Base-by-base conservation (phyloP, 2,329 filamentous ascomycete genomes). In the Phoma sp. region DNA sequence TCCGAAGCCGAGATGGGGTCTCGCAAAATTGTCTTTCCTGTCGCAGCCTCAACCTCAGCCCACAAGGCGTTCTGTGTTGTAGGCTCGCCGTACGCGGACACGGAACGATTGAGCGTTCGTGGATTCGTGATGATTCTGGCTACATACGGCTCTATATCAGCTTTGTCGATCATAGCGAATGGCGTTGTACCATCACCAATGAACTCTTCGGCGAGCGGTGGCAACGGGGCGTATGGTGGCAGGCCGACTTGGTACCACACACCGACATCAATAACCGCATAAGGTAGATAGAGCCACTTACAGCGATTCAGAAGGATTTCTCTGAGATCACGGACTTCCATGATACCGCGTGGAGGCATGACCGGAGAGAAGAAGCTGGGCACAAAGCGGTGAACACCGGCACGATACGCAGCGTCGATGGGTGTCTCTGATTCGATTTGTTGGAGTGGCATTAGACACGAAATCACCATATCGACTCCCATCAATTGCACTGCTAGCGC, bases 231-330 rank as follows among this genome's bases (percentile, higher is more conserved):
- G 11, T 75, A 79, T 18, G 77, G 75, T 8, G 78, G 79, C 49
- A 79, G 73, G 5, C 73, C 71, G 30, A 80, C 61, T 59, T 84
- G 81, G 61, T 82, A 82, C 83, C 83, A 85, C 75, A 77, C 83
- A 22, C 83, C 83, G 13, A 83, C 77, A 57, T 85, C 83, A 41
- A 85, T 78, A 60, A 82, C 71, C 10, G 83, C 85, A 68, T 80
- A 85, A 0, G 81, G 80, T 1, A 85, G 36, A 7, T 36, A n/a
- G 33, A 18, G 10, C 6, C 33, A 7, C 5, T 36, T 36, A 30
- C 2, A 30, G 7, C 29, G 7, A 30, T 30, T 3, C 7, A 30
- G 29, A 11, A 30, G 11, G 7, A 2, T 11, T 30, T 30, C 29
- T 30, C 11, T 30, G 7, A 11, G 7, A 30, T 30, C 29, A 7